These are phyloP conservation scores for Stipa capillata DNA, from an alignment of 176 grass and related monocot species.

Conservation along the genomic window DNA sequence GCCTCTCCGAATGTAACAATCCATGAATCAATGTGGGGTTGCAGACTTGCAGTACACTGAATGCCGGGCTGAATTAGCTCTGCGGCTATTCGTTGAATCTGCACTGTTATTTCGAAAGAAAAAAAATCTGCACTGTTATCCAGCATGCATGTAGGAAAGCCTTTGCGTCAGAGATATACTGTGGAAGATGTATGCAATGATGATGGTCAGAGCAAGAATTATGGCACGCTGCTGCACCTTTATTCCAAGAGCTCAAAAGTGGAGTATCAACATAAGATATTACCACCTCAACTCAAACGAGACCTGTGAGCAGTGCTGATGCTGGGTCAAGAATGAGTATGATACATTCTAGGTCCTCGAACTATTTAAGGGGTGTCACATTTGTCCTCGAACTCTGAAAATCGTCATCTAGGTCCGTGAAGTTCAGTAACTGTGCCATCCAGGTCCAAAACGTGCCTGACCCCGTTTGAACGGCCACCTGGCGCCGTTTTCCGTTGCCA, in stretches of 20 bases:
- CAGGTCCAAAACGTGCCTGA: no score
- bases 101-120: neutral
- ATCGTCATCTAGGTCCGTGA: no score
- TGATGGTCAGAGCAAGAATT: neutral
- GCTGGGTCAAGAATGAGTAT: neutral
- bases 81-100: neutral
- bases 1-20: neutral
- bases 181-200: neutral
- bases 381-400: no score
- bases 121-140: no score
- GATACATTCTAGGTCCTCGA: no score
- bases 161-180: neutral
- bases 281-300: neutral
- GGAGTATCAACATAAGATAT: neutral
- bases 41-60: neutral
- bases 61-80: neutral
- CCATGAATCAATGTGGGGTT: neutral
- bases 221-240: neutral
- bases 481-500: no score
- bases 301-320: neutral
- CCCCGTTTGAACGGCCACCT: no score
- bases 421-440: no score
- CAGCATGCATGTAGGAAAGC: neutral
- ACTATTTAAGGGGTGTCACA: no score
- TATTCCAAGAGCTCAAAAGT: neutral